A percentile compares a stretch with the other conserved stretches of the same genome.
Evolutionary conservation across 2,329 filamentous ascomycete species (phyloP).

Genomic region (Orbilia javanica): DNA sequence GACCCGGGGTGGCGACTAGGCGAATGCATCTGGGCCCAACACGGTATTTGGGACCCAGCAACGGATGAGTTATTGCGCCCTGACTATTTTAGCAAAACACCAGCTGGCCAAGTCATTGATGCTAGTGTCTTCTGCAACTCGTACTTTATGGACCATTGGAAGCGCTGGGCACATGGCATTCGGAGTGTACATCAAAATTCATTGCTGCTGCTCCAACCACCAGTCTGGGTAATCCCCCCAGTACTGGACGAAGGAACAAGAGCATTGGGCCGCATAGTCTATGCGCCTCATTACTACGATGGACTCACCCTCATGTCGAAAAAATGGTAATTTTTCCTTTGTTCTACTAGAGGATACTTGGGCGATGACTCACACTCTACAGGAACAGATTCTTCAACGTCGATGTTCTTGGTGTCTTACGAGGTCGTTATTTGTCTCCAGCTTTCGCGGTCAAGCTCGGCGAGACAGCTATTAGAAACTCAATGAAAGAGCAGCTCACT

Average conservation of each 20-base stretch:
- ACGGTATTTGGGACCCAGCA: slow-evolving; percentile 90
- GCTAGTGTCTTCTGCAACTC: slow-evolving; percentile 90
- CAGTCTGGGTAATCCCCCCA: slow-evolving; percentile 91
- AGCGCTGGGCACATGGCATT: slow-evolving; percentile 80
- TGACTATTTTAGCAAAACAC: slow-evolving; percentile 87
- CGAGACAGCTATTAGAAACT: slow-evolving; percentile 89
- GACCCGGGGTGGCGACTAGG: slow-evolving; percentile 90
- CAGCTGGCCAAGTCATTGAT: slow-evolving; percentile 80
- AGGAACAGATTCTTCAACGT: slow-evolving; percentile 95
- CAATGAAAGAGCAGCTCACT: slow-evolving; percentile 86
- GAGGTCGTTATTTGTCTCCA: slow-evolving; percentile 87
- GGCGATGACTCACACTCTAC: slow-evolving; percentile 3
- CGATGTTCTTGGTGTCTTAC: slow-evolving; percentile 90
- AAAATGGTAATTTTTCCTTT: slow-evolving; percentile 75
- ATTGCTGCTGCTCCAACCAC: slow-evolving; percentile 90
- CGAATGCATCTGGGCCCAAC: slow-evolving; percentile 96
- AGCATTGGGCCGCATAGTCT: slow-evolving; percentile 76
- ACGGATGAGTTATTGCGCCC: slow-evolving; percentile 83
- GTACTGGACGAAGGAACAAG: slow-evolving; percentile 76
- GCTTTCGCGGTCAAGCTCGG: slow-evolving; percentile 93
- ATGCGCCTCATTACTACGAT: slow-evolving; percentile 96
- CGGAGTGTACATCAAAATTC: slow-evolving; percentile 81
- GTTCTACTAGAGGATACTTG: neutral
- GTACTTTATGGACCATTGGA: slow-evolving; percentile 89
- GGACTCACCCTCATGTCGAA: slow-evolving; percentile 97